phyloP scores from a whole-genome alignment of 2,329 filamentous ascomycete genomes.

The Hypoxylon sp. region DNA sequence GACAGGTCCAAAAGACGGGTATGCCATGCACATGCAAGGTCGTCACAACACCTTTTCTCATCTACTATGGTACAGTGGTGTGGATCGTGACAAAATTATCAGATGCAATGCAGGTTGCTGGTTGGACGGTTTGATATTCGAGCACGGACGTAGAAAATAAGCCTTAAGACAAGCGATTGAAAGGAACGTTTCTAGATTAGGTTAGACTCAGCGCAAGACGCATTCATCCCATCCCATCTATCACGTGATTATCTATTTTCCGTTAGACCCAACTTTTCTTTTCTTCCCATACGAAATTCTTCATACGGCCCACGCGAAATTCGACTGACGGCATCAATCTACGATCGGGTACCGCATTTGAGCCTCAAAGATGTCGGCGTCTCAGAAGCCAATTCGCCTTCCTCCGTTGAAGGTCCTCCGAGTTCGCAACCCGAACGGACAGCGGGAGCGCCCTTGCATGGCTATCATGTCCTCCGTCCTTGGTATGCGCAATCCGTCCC shows the following conservation, averaged over 20 bases:
- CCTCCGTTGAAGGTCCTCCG: slow-evolving; percentile 69
- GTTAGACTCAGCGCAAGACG: slow-evolving; percentile 5
- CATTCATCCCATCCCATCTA: neutral
- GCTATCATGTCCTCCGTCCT: slow-evolving; percentile 70
- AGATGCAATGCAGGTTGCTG: slow-evolving; percentile 10
- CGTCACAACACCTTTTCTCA: slow-evolving; percentile 14
- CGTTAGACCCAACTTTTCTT: slow-evolving; percentile 15
- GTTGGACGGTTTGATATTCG: neutral
- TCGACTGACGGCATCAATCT: slow-evolving; percentile 20
- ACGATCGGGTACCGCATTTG: slow-evolving; percentile 9
- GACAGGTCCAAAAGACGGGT: slow-evolving; percentile 24
- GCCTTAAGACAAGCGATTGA: neutral
- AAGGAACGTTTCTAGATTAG: neutral
- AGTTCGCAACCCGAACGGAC: slow-evolving; percentile 66
- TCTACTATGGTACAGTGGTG: slow-evolving; percentile 22
- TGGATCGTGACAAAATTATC: slow-evolving; percentile 16
- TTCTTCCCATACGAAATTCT: slow-evolving; percentile 22
- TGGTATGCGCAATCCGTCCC: slow-evolving; percentile 55
- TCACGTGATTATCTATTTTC: slow-evolving; percentile 27
- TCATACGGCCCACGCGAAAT: slow-evolving; percentile 28
- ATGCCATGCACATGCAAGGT: slow-evolving; percentile 33
- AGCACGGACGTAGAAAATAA: slow-evolving; percentile 17
- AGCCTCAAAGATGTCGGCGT: slow-evolving; percentile 57
- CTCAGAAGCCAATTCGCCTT: slow-evolving; percentile 67
- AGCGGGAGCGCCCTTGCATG: slow-evolving; percentile 66